phyloP scores from a whole-genome alignment of 2,329 filamentous ascomycete genomes.

The Clonostachys rosea region DNA sequence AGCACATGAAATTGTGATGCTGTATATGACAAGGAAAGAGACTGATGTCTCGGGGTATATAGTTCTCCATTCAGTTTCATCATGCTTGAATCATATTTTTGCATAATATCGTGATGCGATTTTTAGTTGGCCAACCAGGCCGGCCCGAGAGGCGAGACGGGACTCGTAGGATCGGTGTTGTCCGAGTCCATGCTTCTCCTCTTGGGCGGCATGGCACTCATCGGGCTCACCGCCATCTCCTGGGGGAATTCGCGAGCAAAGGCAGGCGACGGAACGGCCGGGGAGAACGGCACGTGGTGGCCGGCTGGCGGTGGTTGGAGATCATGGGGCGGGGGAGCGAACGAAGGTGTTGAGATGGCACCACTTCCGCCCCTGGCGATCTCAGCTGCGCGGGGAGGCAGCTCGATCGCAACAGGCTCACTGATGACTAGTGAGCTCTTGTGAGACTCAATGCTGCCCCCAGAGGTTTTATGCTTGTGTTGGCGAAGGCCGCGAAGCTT shows the following conservation, averaged over 20 bases:
- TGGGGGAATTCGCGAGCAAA: background rate
- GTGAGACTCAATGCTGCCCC: slow-evolving; percentile 18
- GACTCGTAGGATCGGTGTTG: background rate
- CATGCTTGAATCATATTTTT: no score
- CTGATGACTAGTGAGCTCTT: background rate
- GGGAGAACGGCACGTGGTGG: no score
- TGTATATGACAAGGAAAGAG: no score
- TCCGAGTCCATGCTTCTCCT: background rate
- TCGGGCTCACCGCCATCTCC: slow-evolving; percentile 1
- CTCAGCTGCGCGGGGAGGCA: slow-evolving; percentile 1
- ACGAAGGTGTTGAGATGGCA: background rate
- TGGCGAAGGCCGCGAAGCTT: background rate
- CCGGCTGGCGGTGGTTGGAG: background rate
- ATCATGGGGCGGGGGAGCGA: background rate
- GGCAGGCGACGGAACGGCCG: background rate
- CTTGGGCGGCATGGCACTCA: background rate
- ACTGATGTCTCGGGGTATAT: no score
- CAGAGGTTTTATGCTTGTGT: slow-evolving; percentile 5
- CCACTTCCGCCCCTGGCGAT: background rate
- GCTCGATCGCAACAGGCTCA: slow-evolving; percentile 1
- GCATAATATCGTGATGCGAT: background rate
- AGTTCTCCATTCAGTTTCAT: no score
- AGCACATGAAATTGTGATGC: no score
- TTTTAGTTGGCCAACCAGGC: slow-evolving; percentile 2
- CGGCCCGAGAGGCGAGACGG: background rate